These are phyloP conservation scores for Fonsecaea multimorphosa DNA, from an alignment of 2,329 filamentous ascomycete genomes.

Conservation along the genomic window DNA sequence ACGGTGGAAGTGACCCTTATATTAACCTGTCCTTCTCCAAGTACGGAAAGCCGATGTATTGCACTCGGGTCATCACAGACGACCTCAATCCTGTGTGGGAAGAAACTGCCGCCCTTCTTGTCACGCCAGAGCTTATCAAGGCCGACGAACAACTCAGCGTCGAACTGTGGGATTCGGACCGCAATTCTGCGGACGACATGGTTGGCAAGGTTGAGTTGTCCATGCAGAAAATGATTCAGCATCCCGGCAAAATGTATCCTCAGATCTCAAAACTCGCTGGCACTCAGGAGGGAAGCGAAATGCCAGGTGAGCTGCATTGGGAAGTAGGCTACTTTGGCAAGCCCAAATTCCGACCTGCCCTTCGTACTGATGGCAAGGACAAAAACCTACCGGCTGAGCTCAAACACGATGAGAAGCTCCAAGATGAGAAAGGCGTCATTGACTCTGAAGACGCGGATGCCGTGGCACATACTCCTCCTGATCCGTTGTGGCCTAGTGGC, in stretches of 20 bases:
- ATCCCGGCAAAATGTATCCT: slow-evolving; percentile 90
- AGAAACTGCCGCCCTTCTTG: slow-evolving; percentile 81
- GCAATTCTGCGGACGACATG: slow-evolving; percentile 89
- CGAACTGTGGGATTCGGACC: slow-evolving; percentile 95
- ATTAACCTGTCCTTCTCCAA: slow-evolving; percentile 95
- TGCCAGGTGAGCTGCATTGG: slow-evolving; percentile 95
- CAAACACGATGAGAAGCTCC: slow-evolving; percentile 74
- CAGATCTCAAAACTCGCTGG: slow-evolving; percentile 83
- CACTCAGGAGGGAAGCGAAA: slow-evolving; percentile 79
- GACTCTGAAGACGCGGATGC: slow-evolving; percentile 79
- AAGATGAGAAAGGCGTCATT: slow-evolving; percentile 84
- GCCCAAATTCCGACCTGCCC: slow-evolving; percentile 80
- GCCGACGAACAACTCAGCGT: slow-evolving; percentile 91
- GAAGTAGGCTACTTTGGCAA: slow-evolving; percentile 96
- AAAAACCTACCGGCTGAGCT: slow-evolving; percentile 75
- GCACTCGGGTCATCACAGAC: slow-evolving; percentile 93
- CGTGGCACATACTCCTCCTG: slow-evolving; percentile 86
- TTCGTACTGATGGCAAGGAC: slow-evolving; percentile 87
- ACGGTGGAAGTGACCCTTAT: slow-evolving; percentile 92
- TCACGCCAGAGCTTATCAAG: slow-evolving; percentile 89
- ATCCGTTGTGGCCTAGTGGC: slow-evolving; percentile 94
- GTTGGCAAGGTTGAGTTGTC: slow-evolving; percentile 93
- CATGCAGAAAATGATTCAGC: slow-evolving; percentile 92
- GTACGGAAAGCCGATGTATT: slow-evolving; percentile 97
- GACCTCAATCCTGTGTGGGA: slow-evolving; percentile 93